Base-by-base conservation (phyloP, 352 stramenopile species). In the Blastocystis sp. region DNA sequence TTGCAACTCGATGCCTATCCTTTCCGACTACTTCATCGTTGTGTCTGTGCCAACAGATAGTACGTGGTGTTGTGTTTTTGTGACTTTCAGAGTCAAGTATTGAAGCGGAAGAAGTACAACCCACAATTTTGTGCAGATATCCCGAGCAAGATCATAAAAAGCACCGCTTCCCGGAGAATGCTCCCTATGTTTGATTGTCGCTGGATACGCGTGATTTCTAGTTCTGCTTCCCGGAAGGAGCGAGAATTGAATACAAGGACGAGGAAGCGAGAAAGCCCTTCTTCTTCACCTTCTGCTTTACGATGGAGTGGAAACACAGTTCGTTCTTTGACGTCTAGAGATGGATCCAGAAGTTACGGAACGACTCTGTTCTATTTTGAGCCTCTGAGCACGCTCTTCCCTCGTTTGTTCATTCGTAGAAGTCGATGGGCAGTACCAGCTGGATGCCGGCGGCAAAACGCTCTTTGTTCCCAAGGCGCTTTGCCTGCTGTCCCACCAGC, bases 251-350 rank as follows among this genome's bases (percentile, higher is more conserved):
- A 43, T 64, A 87, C 11, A 87, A 77, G 48, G 68, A 45, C 28
- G 71, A 77, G 21, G 65, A 87, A 4, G 77, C 62, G n/a, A 54
- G 77, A 38, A 87, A 87, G 57, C 77, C 77, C 6, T 87, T 77
- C 65, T 87, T 87, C 65, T 87, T 87, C 68, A 74, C 77, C 19
- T 87, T 87, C 65, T 87, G 77, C 52, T 87, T 87, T 57, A 87
- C 77, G 21, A 60, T 77, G 19, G 77, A 87, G 77, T 81, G 28
- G 4, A 38, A 43, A 71, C 48, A n/a, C 3, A 17, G 6, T 61
- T 64, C 21, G 42, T 68, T 14, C 14, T 7, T n/a, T 80, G 2
- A 40, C 43, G 38, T 4, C 14, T 80, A 87, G 77, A 52, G 65
- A 87, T 78, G 77, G 77, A 63, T 74, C 77, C 19, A 59, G 65